These are phyloP conservation scores for Carallia brachiata DNA, from an alignment of 345 rosid genomes.

Conservation along the genomic window DNA sequence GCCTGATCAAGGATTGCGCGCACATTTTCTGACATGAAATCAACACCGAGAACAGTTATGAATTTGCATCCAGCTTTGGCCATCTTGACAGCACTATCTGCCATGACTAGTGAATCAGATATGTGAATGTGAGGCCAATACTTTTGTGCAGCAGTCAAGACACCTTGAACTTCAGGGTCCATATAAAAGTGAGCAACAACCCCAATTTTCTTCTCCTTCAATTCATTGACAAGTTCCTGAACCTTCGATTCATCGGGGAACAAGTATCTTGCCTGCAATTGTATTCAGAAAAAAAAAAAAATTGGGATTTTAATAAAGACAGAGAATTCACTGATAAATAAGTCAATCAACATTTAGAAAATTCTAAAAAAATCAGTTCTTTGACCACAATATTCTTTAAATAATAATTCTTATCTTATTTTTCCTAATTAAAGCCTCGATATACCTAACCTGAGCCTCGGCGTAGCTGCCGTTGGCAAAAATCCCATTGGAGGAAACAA, in stretches of 20 bases:
- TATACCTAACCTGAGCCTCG: slow-evolving; percentile 67
- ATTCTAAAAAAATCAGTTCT: too few relatives aligned
- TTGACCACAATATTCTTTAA: too few relatives aligned
- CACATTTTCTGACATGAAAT: slow-evolving; percentile 97
- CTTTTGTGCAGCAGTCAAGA: slow-evolving; percentile 88
- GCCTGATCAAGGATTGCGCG: slow-evolving; percentile 97
- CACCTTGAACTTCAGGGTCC: slow-evolving; percentile 99
- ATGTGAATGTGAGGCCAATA: slow-evolving; percentile 90
- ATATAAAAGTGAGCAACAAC: slow-evolving; percentile 91
- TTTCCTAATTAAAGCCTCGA: not conserved
- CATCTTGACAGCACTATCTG: slow-evolving; percentile 92
- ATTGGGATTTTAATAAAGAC: slow-evolving; percentile 16
- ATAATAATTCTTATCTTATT: not conserved
- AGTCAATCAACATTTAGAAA: too few relatives aligned
- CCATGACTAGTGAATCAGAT: slow-evolving; percentile 97
- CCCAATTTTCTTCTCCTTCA: slow-evolving; percentile 88
- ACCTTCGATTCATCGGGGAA: slow-evolving; percentile 70
- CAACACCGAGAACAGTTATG: slow-evolving; percentile 89
- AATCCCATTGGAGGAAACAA: slow-evolving; percentile 55
- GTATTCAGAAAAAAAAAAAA: not conserved
- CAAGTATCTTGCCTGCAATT: slow-evolving; percentile 63
- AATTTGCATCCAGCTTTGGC: slow-evolving; percentile 88
- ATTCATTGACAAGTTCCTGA: slow-evolving; percentile 57
- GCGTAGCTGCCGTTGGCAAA: slow-evolving; percentile 87
- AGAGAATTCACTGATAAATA: too few relatives aligned